phyloP scores from a whole-genome alignment of 169 alveolate genomes.

The Plasmodium coatneyi region DNA sequence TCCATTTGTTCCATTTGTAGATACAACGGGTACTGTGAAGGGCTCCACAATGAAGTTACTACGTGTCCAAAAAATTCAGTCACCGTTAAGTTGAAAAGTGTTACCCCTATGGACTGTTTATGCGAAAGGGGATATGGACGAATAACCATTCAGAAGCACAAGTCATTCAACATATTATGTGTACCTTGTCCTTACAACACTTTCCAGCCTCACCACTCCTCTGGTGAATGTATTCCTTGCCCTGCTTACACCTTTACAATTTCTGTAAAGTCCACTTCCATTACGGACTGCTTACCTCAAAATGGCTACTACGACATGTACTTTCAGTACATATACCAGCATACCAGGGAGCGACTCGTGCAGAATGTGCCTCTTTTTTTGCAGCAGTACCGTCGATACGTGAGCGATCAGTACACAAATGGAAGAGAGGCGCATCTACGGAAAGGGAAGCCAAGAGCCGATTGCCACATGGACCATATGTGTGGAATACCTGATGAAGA shows the following conservation, averaged over 20 bases:
- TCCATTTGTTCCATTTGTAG: slow-evolving; percentile 49
- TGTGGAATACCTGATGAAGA: background rate
- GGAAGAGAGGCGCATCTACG: background rate
- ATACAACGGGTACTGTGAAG: slow-evolving; percentile 29
- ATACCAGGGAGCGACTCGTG: background rate
- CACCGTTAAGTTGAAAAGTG: slow-evolving; percentile 41
- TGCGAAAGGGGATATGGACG: slow-evolving; percentile 82
- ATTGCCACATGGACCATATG: background rate
- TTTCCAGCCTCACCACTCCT: slow-evolving; percentile 79
- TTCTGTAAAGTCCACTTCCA: slow-evolving; percentile 70
- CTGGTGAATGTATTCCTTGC: slow-evolving; percentile 82
- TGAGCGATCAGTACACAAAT: slow-evolving; percentile 20
- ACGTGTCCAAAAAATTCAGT: slow-evolving; percentile 41
- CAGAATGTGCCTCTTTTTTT: slow-evolving; percentile 34
- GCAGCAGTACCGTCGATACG: slow-evolving; percentile 20
- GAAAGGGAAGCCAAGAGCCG: background rate
- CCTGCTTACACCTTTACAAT: slow-evolving; percentile 79
- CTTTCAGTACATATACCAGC: slow-evolving; percentile 33
- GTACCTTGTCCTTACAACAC: slow-evolving; percentile 79
- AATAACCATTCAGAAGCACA: slow-evolving; percentile 69
- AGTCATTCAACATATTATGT: slow-evolving; percentile 73
- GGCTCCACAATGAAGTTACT: slow-evolving; percentile 7
- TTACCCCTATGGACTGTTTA: slow-evolving; percentile 76
- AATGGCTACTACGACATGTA: slow-evolving; percentile 76
- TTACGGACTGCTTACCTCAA: slow-evolving; percentile 80